Evolutionary conservation across 768 basidiomycete genomes (phyloP).

Genomic region (Naganishia friedmannii): DNA sequence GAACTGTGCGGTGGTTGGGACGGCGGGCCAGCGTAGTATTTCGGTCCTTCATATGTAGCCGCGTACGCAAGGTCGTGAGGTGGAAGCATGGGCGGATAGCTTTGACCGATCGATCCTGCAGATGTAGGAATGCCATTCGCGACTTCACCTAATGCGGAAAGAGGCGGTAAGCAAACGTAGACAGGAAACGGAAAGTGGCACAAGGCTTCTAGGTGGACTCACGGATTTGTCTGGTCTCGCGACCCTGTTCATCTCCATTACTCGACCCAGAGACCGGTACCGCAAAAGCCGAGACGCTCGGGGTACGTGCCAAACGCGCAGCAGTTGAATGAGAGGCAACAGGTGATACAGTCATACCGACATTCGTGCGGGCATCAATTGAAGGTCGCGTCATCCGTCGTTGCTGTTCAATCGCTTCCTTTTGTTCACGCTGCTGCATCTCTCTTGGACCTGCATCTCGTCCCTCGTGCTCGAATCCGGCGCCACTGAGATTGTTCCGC

Average conservation of each 20-base stretch:
- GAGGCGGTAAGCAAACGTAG: neutral
- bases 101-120: neutral
- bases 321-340: neutral
- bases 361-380: neutral
- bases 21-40: neutral
- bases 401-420: conserved; percentile 1
- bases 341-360: neutral
- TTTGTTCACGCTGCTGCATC: neutral
- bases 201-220: neutral
- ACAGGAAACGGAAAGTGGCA: neutral
- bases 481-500: neutral
- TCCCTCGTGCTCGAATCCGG: conserved; percentile 1
- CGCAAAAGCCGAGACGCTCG: neutral
- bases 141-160: neutral
- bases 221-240: neutral
- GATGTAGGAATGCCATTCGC: neutral
- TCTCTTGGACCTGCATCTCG: neutral
- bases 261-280: neutral
- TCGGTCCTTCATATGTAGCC: neutral
- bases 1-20: neutral
- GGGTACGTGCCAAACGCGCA: neutral
- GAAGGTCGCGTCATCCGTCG: neutral
- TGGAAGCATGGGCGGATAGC: neutral
- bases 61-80: neutral
- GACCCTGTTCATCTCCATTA: neutral